Base-by-base conservation (phyloP, 192 early-diverging fungal species). In the Jimgerdemannia lactiflua region DNA sequence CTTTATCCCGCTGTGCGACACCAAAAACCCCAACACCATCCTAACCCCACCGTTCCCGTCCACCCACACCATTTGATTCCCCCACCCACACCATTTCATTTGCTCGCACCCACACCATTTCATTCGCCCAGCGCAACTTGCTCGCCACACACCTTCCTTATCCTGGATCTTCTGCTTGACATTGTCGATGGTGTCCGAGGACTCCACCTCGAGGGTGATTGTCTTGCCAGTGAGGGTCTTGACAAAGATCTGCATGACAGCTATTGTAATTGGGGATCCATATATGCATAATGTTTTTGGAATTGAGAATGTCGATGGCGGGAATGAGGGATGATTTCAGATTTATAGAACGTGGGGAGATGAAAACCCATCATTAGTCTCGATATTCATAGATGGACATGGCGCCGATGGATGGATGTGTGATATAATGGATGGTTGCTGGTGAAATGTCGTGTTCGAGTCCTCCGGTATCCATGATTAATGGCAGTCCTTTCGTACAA, bases 201-300 rank as follows among this genome's bases (percentile, higher is more conserved):
- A 84, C 82, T 90, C 89, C 79, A 87, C 89, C 79, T 90, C 89
- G 74, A 90, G 72, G 75, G 89, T 89, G 86, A 90, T 84, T 76
- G 89, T 90, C 84, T 89, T 87, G 78, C 89, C 89, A 65, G 89
- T 83, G 69, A 90, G 80, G 73, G 89, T 88, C 84, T 90, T 90
- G 74, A 90, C 89, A 78, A 90, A 90, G 78, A 87, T 86, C 78
- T 90, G 85, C 86, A 88, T 89, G 79, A 86, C 86, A 73, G 67
- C 49, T 59, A 10, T 1, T 6, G 49, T 59, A 0, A 59, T 29
- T 29, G 29, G 29, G 29, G 1, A 29, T 29, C 29, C 29, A 29
- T 29, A 29, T 29, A 1, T 29, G 29, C 29, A 29, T 1, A 29
- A 29, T 29, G 29, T 29, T 29, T 29, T 29, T 29, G 29, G 29